Evolutionary conservation across 2,329 filamentous ascomycete species (phyloP), one percentile per base, ranked within the genome.

Genomic region (Colletotrichum orchidophilum): DNA sequence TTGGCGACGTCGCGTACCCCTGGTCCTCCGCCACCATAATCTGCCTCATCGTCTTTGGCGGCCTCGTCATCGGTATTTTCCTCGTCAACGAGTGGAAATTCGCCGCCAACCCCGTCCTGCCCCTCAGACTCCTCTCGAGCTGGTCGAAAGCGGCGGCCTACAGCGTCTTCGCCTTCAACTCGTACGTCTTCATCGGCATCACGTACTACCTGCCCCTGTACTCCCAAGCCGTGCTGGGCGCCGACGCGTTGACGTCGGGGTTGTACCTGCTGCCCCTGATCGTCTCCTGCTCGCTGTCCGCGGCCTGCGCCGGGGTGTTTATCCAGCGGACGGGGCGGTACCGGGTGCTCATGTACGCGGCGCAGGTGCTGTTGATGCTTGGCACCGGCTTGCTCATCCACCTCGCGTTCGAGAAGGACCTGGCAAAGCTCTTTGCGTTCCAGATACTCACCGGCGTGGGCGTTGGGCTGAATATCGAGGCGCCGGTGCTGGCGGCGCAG

Each of bases 141-240:
- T 86, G 85, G 69, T 78, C 82, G 5, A 87, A 84, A 35, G 95
- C 93, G 77, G 77, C 92, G 5, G 85, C 90, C 2, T 88, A 95
- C 29, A 89, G 92, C 8, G 85, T 90, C 3, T 88, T 95, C 15
- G 81, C 83, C 1, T 84, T 93, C 53, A 91, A 90, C 74, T 94
- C 94, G 81, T 87, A 89, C 73, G 94, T 97, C 79, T 91, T 91
- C 55, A 88, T 92, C 74, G 90, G 93, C 2, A 87, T 85, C 8
- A 79, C 80, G 57, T 83, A 82, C 75, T 86, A 85, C 70, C 61
- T 86, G 1, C 84, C 85, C 0, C 69, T 87, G 1, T 87, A 86
- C 74, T 87, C 87, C 72, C 84, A 87, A 62, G 79, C 77, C 1
- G 82, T 87, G 0, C 75, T 77, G 5, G 59, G 75, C 1, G 77